Base-by-base conservation (phyloP, 257 asterid species). In the Anisodus tanguticus region DNA sequence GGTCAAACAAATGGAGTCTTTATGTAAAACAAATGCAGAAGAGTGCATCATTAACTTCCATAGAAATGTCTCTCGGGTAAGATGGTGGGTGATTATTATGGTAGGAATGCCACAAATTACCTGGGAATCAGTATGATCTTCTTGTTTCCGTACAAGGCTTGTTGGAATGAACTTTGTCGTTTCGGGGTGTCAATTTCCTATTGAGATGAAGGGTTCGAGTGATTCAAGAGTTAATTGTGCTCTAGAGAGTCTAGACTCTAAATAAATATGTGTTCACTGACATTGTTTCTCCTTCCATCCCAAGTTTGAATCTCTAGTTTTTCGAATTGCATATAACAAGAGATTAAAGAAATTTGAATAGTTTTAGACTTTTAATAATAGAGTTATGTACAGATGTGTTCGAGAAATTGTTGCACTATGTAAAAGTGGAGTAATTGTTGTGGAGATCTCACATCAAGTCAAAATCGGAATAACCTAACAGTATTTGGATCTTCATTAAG, bases 251-350 rank as follows among this genome's bases (percentile, higher is more conserved):
- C 80, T 47, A 72, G 60, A 47, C 59, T 45, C 39, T 11, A 10
- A 70, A 72, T 4, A 47, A 4, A 72, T 12, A 3, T 19, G 10
- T 59, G 0, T 45, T 19, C 16, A 72, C 80, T 0, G 59, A 19
- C 43, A 47, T 45, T 72, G 59, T 19, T 71, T n/a, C 59, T 47
- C 17, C 41, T 72, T 72, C 80, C 59, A 19, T n/a, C 59, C 37
- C 80, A 19, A 72, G 80, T 47, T 72, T 72, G 41, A n/a, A 19
- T 11, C 5, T 22, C 80, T 72, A 45, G 80, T 72, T 72, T 19
- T 10, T 4, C 39, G 39, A 51, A 47, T 13, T 8, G 13, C 43
- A 76, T 76, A 76, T 51, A 26, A 47, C 12, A 8, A 31, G 47
- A 51, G 81, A 13, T 7, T 51, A 15, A 51, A 76, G 37, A 26